Base-by-base conservation (phyloP, 148 eudicot genomes). In the Pharnaceum exiguum region DNA sequence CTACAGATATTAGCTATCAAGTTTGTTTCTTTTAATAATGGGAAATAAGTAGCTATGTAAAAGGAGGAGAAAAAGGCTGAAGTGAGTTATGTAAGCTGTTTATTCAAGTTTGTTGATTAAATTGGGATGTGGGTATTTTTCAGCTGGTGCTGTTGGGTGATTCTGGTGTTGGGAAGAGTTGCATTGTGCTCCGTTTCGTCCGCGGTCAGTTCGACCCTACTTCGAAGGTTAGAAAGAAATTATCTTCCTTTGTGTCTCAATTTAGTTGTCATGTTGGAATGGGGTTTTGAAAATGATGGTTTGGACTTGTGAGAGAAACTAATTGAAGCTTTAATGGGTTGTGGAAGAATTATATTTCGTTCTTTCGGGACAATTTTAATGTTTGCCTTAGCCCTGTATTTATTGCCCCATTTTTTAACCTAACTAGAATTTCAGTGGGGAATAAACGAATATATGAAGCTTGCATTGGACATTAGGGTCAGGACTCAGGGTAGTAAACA, bases 121-220 rank as follows among this genome's bases (percentile, higher is more conserved):
- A 38, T 22, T 28, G 3, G 7, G 25, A 36, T 39, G 28, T 12
- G 1, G 29, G 27, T 11, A 17, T 7, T 4, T 55, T 42, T 54
- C 59, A 74, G 78, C 66, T 72, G 25, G 71, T 72, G 65, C 57
- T 72, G 21, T 57, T 66, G 3, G 76, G 76, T 7, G 67, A 72
- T 66, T 72, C 76, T 32, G 76, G 76, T 48, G 76, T 72, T 59
- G 76, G 76, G 33, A 72, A 72, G 31, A 72, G 76, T 36, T 65
- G 76, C 27, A 59, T 72, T 31, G 70, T 72, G 54, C 71, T 72
- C 21, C 71, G 76, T 5, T 72, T 72, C 52, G 97, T 87, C 45
- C 96, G 97, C 64, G 97, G 97, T 53, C 97, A 91, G 62, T 91
- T 91, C 68, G 97, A 91, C 48, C 97, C 97, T 28, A 85, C 96